phyloP scores from a whole-genome alignment of 1,284 basidiomycete species.

The Cryptococcus jaspeensis region DNA sequence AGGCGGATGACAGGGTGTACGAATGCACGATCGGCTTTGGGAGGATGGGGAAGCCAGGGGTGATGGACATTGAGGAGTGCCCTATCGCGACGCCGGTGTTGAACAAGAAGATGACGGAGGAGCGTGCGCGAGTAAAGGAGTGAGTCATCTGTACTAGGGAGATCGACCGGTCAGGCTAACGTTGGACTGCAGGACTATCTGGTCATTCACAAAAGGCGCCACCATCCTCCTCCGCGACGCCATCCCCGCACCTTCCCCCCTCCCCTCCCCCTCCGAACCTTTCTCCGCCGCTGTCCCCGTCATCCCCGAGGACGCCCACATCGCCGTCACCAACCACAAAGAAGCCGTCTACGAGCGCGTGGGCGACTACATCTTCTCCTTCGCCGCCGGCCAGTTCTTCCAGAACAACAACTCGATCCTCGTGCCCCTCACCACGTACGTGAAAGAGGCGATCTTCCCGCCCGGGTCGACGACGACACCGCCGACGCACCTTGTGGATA shows the following conservation, averaged over 20 bases:
- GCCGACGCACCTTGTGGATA: constrained; percentile 83
- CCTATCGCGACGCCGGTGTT: constrained; percentile 83
- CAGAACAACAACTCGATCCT: constrained; percentile 98
- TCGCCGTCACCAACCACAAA: constrained; percentile 82
- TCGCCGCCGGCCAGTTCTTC: constrained; percentile 87
- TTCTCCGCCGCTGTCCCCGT: constrained; percentile 22
- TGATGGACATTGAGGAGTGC: constrained; percentile 97
- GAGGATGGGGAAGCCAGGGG: constrained; percentile 67
- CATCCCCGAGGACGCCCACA: constrained; percentile 58
- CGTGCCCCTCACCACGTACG: constrained; percentile 75
- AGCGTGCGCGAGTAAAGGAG: constrained; percentile 69
- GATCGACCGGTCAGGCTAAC: not conserved
- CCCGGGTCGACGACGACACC: constrained; percentile 10
- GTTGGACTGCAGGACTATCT: constrained; percentile 62
- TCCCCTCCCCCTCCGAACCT: constrained; percentile 33
- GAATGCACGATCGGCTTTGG: constrained; percentile 75
- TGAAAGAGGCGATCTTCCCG: constrained; percentile 69
- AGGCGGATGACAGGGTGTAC: constrained; percentile 15
- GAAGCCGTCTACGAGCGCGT: constrained; percentile 80
- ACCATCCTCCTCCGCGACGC: constrained; percentile 91
- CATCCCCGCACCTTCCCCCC: constrained; percentile 50
- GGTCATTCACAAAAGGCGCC: constrained; percentile 81
- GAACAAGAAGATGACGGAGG: constrained; percentile 65
- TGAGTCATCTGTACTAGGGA: constrained; percentile 49
- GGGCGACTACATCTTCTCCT: constrained; percentile 78